phyloP scores from a whole-genome alignment of 305 asterid species.

The Solanum hybrid region DNA sequence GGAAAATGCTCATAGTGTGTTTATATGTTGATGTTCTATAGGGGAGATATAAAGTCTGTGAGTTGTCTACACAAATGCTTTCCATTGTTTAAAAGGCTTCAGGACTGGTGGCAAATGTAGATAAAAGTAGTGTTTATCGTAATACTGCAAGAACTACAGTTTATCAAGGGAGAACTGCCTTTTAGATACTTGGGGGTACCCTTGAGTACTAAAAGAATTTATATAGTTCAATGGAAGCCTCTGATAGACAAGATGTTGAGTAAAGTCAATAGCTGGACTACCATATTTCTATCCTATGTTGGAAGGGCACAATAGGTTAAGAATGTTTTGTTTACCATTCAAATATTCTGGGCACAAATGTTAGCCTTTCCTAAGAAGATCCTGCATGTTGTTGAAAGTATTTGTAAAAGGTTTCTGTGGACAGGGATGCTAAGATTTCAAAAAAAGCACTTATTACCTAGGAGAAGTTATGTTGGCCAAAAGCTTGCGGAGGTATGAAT shows the following conservation, averaged over 20 bases:
- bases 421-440: neutral
- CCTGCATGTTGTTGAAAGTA: too few species aligned
- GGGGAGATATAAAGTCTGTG: too few species aligned
- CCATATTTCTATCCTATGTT: neutral
- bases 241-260: neutral
- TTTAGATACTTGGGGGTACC: neutral
- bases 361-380: too few species aligned
- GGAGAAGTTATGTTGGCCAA: too few species aligned
- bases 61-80: too few species aligned
- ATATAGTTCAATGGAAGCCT: neutral
- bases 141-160: neutral
- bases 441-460: too few species aligned
- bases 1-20: too few species aligned
- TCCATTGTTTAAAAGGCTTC: neutral
- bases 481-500: too few species aligned
- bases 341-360: too few species aligned
- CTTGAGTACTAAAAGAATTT: neutral
- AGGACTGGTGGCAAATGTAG: neutral
- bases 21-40: too few species aligned
- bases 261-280: neutral
- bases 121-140: neutral
- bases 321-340: neutral
- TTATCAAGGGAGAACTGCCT: neutral
- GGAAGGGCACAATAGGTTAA: neutral
- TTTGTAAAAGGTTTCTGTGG: too few species aligned